phyloP scores from a whole-genome alignment of 371 early-diverging fungal genomes.

The Saksenaea oblongispora region DNA sequence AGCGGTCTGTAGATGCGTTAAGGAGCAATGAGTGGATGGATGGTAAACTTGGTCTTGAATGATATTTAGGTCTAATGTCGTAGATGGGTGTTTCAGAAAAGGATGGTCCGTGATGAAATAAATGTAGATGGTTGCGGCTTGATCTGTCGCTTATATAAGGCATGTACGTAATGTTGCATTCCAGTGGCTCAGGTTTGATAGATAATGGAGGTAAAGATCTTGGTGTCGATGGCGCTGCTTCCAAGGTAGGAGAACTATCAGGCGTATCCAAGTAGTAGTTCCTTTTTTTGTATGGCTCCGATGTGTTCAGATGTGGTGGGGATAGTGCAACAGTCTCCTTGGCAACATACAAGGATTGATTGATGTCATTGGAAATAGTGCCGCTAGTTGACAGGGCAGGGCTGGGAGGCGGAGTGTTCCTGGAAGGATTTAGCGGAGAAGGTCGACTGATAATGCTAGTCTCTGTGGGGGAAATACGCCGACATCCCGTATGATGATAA shows the following conservation, averaged over 20 bases:
- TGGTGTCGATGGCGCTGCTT: slow-evolving; percentile 1
- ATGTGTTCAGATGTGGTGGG: not conserved
- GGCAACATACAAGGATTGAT: not conserved
- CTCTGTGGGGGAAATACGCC: not conserved
- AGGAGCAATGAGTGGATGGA: slow-evolving; percentile 21
- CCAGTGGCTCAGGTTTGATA: not conserved
- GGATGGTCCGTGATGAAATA: not conserved
- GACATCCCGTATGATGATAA: not conserved
- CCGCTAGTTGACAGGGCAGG: slow-evolving; percentile 15
- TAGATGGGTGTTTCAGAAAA: not conserved
- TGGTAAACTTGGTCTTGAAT: slow-evolving; percentile 11
- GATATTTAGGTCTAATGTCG: not conserved
- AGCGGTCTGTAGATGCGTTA: not conserved
- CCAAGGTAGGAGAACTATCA: slow-evolving; percentile 5
- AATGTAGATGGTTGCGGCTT: not conserved
- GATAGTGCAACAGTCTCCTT: not conserved
- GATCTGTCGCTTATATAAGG: not conserved
- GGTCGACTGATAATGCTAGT: slow-evolving; percentile 8
- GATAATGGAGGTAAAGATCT: slow-evolving; percentile 7
- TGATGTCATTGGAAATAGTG: slow-evolving; percentile 9
- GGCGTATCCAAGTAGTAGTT: slow-evolving; percentile 3
- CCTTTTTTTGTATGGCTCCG: not conserved
- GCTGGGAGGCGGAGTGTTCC: slow-evolving; percentile 9
- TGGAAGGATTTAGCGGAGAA: slow-evolving; percentile 5
- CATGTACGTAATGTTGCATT: not conserved